These are phyloP conservation scores for Myriangium duriaei DNA, from an alignment of 2,329 filamentous ascomycete genomes.

Conservation along the genomic window DNA sequence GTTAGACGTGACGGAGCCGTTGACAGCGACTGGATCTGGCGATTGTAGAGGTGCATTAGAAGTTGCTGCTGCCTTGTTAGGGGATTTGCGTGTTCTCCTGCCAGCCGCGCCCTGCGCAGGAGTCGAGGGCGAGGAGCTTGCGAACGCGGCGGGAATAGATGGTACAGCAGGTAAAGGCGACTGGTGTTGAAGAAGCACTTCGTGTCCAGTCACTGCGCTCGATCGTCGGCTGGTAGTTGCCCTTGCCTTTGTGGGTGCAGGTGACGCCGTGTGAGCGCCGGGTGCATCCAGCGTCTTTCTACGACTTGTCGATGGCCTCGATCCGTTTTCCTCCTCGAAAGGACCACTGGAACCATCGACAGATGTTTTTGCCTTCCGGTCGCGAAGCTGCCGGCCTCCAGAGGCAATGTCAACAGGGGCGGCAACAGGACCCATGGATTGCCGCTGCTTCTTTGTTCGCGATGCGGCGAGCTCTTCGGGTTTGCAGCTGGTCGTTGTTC, in stretches of 20 bases:
- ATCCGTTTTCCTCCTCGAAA: constrained; percentile 6
- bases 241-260: not conserved
- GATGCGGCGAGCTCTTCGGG: constrained; percentile 59
- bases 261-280: not conserved
- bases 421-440: constrained; percentile 30
- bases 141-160: constrained; percentile 1
- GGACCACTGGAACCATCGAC: constrained; percentile 27
- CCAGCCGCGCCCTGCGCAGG: not conserved
- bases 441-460: constrained; percentile 50
- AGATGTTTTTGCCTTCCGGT: constrained; percentile 46
- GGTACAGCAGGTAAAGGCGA: constrained; percentile 1
- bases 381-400: constrained; percentile 58
- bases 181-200: not conserved
- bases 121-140: not conserved
- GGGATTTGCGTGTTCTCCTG: constrained; percentile 2
- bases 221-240: constrained; percentile 18
- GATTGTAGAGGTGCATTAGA: not conserved
- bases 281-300: constrained; percentile 11
- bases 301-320: constrained; percentile 3
- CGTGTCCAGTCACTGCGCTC: constrained; percentile 17
- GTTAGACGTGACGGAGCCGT: not conserved
- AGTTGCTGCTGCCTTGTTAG: not conserved
- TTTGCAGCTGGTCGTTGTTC: constrained; percentile 63
- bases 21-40: not conserved
- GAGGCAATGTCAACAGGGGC: constrained; percentile 36